Evolutionary conservation across 768 basidiomycete genomes (phyloP).

Genomic region (Mycena rosella): DNA sequence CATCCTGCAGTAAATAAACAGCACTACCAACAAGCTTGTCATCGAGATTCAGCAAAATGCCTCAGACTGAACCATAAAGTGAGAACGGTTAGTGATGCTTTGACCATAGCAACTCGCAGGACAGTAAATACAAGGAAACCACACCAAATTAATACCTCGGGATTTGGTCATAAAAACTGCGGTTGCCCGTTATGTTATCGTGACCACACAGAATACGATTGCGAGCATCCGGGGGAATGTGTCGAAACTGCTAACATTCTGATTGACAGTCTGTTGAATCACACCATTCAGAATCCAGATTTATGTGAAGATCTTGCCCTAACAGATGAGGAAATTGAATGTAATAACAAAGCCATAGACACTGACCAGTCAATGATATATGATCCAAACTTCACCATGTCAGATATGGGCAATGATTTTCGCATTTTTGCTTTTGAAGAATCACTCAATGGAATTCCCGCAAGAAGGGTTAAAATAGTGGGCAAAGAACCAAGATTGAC

Average conservation of each 20-base stretch:
- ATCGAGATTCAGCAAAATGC: not conserved
- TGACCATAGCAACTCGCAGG: not conserved
- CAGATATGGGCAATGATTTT: not conserved
- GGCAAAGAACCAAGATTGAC: too few relatives aligned
- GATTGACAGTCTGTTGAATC: constrained; percentile 4
- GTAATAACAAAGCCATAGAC: not conserved
- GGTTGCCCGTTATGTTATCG: constrained; percentile 4
- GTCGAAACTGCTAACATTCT: constrained; percentile 1
- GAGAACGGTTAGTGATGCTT: not conserved
- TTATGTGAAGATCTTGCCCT: constrained; percentile 7
- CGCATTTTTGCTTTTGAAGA: too few relatives aligned
- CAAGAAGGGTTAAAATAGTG: too few relatives aligned
- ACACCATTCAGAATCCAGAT: not conserved
- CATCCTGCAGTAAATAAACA: not conserved
- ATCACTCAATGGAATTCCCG: too few relatives aligned
- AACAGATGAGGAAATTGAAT: not conserved
- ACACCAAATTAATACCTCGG: not conserved
- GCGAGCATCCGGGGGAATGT: constrained; percentile 4
- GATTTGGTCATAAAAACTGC: not conserved
- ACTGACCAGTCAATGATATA: not conserved
- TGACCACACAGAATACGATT: not conserved
- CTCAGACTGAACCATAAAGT: not conserved
- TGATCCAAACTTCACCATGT: not conserved
- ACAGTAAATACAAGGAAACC: not conserved
- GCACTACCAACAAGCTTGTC: not conserved